These are phyloP conservation scores for Taphrina confusa DNA, from an alignment of 1,139 yeast genomes.

Conservation along the genomic window DNA sequence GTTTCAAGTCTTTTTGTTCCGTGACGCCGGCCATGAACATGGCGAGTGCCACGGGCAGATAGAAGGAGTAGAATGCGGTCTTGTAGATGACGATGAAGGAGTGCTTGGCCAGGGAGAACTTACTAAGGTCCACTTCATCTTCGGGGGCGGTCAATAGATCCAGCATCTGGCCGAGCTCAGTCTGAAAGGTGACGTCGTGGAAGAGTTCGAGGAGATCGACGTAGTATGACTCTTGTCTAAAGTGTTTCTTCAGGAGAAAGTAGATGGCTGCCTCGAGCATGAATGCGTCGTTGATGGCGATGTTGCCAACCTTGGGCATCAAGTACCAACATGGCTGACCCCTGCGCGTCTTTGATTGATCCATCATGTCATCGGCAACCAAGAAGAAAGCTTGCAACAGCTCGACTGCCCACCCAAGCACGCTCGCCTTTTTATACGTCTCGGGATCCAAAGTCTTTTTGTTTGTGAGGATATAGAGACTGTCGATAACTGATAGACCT, in stretches of 20 bases:
- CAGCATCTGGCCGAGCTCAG: slow-evolving; percentile 93
- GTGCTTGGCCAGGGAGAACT: slow-evolving; percentile 85
- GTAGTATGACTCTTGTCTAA: slow-evolving; percentile 77
- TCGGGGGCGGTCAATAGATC: slow-evolving; percentile 98
- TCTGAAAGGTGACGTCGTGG: slow-evolving; percentile 76
- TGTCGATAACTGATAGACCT: slow-evolving; percentile 92
- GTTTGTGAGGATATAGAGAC: slow-evolving; percentile 76
- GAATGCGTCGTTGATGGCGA: slow-evolving; percentile 96
- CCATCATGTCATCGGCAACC: slow-evolving; percentile 99
- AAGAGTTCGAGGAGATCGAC: slow-evolving; percentile 88
- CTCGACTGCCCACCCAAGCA: slow-evolving; percentile 95
- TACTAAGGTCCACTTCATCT: slow-evolving; percentile 81
- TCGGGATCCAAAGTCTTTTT: slow-evolving; percentile 63
- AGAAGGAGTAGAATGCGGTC: slow-evolving; percentile 97
- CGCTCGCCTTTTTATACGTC: slow-evolving; percentile 81
- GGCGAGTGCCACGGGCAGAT: slow-evolving; percentile 95
- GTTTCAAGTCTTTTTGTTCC: slow-evolving; percentile 73
- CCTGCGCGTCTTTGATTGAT: slow-evolving; percentile 91
- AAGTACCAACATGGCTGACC: slow-evolving; percentile 99
- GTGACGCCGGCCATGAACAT: slow-evolving; percentile 87
- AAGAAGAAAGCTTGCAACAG: slow-evolving; percentile 93
- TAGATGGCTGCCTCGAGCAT: slow-evolving; percentile 96
- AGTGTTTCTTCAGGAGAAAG: slow-evolving; percentile 82
- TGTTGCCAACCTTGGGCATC: slow-evolving; percentile 49
- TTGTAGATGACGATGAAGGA: slow-evolving; percentile 93